Conservation (phyloP, 2,329 filamentous ascomycete species). For the Botrytis elliptica region DNA sequence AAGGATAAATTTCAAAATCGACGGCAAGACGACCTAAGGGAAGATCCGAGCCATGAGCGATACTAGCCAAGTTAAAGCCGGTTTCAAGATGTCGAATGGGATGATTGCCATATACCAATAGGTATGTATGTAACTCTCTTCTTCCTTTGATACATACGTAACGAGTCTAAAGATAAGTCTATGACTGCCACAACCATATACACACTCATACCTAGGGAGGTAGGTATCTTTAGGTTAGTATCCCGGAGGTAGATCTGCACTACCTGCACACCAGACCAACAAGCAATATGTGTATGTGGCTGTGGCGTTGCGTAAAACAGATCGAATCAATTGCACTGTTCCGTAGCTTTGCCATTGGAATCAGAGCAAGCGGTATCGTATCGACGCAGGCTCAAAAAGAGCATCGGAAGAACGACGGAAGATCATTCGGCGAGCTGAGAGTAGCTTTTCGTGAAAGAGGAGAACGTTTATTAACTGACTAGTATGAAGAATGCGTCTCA, state of each 20-base stretch:
- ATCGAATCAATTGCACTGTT: background rate
- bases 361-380: background rate
- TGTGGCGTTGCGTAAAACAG: slow-evolving; percentile 9
- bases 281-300: background rate
- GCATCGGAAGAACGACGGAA: background rate
- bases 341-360: background rate
- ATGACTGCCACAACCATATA: background rate
- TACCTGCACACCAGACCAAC: background rate
- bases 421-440: slow-evolving; percentile 7
- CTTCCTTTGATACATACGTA: background rate
- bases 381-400: background rate
- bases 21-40: slow-evolving; percentile 1
- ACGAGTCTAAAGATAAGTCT: background rate
- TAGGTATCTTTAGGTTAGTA: background rate
- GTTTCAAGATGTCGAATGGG: background rate
- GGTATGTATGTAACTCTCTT: background rate
- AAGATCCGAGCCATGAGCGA: slow-evolving; percentile 9
- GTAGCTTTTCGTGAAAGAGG: background rate
- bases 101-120: background rate
- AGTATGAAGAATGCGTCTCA: background rate
- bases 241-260: slow-evolving; percentile 2
- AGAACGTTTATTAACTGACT: background rate
- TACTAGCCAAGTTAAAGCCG: background rate
- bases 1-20: background rate
- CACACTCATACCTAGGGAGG: background rate